Evolutionary conservation across 179 eudicot species (phyloP), one percentile per base, ranked within the genome.

Genomic region (Nepenthes alata): DNA sequence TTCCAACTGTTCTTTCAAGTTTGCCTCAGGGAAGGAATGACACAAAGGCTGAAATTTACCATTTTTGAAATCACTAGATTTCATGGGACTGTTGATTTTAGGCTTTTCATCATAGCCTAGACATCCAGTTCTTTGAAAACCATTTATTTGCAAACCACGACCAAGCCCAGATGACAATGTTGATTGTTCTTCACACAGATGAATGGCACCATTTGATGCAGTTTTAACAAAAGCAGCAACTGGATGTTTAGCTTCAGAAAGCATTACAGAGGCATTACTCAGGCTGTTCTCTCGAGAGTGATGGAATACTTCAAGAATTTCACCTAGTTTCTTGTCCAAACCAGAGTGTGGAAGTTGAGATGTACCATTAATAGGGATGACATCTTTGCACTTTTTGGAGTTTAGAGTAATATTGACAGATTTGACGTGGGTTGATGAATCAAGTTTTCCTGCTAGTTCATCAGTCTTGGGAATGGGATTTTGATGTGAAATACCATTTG

Each of bases 141-240:
- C 83, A 83, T 78, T 86, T 53, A 64, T 61, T 58, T 79, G 74
- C 58, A 83, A 68, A 67, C 76, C 75, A 66, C 82, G 80, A 62
- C 88, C 65, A 52, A 85, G 66, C 68, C 78, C 77, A 51, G 81
- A 71, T 41, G 83, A 76, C 61, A 78, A 73, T 11, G 88, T 78
- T 25, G 83, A 72, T 57, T 69, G 75, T 63, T 70, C 76, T 69
- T 69, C 75, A 57, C 65, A 64, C 37, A 57, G 63, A 68, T 74
- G 62, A 56, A 61, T 59, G 11, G 53, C 70, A 67, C 60, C 76
- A 68, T 55, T 61, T 58, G 74, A 37, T 61, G 59, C 65, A 58
- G 72, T 63, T 56, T 70, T 60, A 58, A 55, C 49, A 70, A 68
- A 73, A 47, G 61, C 64, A 47, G 51, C 49, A 15, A 3, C 54